Evolutionary conservation across 176 grass and related monocot genomes (phyloP), one percentile per base, ranked within the genome.

Genomic region (Avena eriantha): DNA sequence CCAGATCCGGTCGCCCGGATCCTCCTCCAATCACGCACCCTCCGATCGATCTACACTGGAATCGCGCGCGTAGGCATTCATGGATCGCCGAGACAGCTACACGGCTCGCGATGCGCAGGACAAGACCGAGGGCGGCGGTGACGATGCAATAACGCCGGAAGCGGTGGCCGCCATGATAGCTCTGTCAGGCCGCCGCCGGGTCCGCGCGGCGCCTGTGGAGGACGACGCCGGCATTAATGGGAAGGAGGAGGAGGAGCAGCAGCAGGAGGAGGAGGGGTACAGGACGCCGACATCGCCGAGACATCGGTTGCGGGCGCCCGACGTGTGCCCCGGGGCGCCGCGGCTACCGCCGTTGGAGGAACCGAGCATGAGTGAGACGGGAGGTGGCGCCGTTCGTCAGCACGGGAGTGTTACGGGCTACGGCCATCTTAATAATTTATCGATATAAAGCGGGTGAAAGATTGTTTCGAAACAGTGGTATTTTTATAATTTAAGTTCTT

Each of bases 211-310:
- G 8, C 10, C 69, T 16, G 7, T 34, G 0, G 18, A 31, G 34
- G 51, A 7, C 19, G 23, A 14, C 6, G 39, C 43, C 12, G n/a
- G 14, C 43, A 23, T 47, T 23, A 49, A 74, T 16, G 46, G 3
- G 22, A 41, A 16, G 18, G 68, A 24, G 19, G 67, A 43, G 36
- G 33, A 7, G 45, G 61, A 51, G 0, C 6, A 39, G 36, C 5
- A 43, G 36, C 31, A 7, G 45, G 61, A 51, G 0, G 58, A 77
- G 0, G 86, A 76, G 1, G 85, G 85, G 63, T 87, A 87, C 56
- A 15, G 3, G 33, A 87, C 86, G 10, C 86, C 79, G 19, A 82
- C 86, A 34, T 87, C 70, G 21, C 86, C 79, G 79, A 54, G 79
- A 3, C 13, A 51, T 16, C 79, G 79, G 77, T 49, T 73, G 22